A percentile compares a stretch with the other conserved stretches of the same genome.
phyloP scores from a whole-genome alignment of 805 yeast species.

The Clavispora phyllophila region DNA sequence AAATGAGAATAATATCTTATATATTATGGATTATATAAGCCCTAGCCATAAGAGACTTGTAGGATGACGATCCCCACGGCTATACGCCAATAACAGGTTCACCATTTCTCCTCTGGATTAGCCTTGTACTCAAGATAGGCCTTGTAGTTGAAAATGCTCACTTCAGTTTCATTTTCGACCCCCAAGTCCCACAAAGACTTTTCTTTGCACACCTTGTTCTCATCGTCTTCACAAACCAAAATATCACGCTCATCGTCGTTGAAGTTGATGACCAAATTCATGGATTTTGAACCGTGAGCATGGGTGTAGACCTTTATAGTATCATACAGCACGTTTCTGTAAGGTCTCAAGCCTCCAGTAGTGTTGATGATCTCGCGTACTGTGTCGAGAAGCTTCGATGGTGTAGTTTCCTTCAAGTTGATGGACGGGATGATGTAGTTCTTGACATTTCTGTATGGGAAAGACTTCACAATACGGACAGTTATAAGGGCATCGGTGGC shows the following conservation, averaged over 20 bases:
- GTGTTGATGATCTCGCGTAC: slow-evolving; percentile 44
- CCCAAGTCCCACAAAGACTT: slow-evolving; percentile 33
- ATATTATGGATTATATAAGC: not conserved
- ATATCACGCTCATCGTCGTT: slow-evolving; percentile 78
- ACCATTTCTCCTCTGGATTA: slow-evolving; percentile 93
- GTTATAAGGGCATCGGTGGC: slow-evolving; percentile 72
- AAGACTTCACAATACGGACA: slow-evolving; percentile 82
- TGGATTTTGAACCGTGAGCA: slow-evolving; percentile 92
- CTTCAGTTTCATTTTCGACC: slow-evolving; percentile 83
- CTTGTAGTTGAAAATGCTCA: slow-evolving; percentile 68
- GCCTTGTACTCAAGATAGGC: slow-evolving; percentile 66
- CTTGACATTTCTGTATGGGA: slow-evolving; percentile 84
- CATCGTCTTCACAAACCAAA: slow-evolving; percentile 20
- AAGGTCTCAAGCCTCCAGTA: slow-evolving; percentile 74
- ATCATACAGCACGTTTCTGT: slow-evolving; percentile 68
- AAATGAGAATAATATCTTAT: no score
- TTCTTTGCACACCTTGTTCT: slow-evolving; percentile 6
- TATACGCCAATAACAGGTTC: no score
- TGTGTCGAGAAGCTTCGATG: slow-evolving; percentile 54
- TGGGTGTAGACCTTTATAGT: slow-evolving; percentile 83
- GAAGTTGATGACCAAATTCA: slow-evolving; percentile 85
- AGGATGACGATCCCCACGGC: not conserved
- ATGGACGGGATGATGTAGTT: slow-evolving; percentile 65
- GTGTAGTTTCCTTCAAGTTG: slow-evolving; percentile 66
- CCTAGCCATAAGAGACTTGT: no score